Evolutionary conservation across 257 asterid genomes (phyloP), one percentile per base, ranked within the genome.

Genomic region (Fraxinus excelsior): DNA sequence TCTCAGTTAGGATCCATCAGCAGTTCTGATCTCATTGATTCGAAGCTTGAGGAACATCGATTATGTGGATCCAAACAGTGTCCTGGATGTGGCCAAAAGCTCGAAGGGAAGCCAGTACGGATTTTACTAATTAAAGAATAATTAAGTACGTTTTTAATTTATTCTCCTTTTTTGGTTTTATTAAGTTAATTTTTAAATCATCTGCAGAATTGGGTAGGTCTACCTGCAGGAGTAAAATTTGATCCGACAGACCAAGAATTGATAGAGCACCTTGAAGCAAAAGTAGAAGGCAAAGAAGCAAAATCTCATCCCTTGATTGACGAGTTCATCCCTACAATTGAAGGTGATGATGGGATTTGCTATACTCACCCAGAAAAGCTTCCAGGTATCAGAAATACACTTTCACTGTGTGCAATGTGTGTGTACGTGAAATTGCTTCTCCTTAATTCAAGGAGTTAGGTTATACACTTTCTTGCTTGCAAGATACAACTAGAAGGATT

Each of bases 241-340:
- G 99, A 96, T 73, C 99, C 99, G 76, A 96, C 99, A 32, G 99
- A 96, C 79, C 99, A 96, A 74, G 98, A 96, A 85, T 82, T 96
- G 84, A 96, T 93, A 46, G 98, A 96, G 28, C 99, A 96, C 85
- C 96, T 96, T 2, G 99, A 96, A 80, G 99, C 98, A 0, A 90
- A 96, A 78, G 97, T 93, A 0, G 88, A 87, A 76, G 92, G 90
- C n/a, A 86, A 86, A 67, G 95, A 90, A 74, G 83, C 95, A 19
- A 93, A 93, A 86, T 92, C 99, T 4, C 99, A 96, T 85, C 99
- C 98, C 18, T 86, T 96, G 91, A 96, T 96, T 31, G 94, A 89
- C 78, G 94, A 89, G 76, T 89, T 89, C 67, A 89, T 89, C 51
- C 88, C 94, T 62, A 89, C 94, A 49, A 89, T 89, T 81, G 90